phyloP scores from a whole-genome alignment of 306 rosid genomes.

The Boehmeria nivea region DNA sequence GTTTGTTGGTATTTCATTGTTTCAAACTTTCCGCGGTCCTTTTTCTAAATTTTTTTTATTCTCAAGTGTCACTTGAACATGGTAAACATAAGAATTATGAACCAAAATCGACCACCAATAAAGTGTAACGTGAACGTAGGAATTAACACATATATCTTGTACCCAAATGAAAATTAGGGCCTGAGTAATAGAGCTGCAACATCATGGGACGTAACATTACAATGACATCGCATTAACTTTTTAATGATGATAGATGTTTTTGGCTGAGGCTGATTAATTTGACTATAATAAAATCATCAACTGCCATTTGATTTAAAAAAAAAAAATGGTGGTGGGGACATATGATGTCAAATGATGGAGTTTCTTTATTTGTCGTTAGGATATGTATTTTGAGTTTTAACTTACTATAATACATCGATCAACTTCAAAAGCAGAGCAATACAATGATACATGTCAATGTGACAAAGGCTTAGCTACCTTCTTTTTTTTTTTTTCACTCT shows the following conservation, averaged over 20 bases:
- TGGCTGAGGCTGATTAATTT: constrained; percentile 13
- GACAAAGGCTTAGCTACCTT: constrained; percentile 1
- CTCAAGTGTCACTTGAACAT: no score
- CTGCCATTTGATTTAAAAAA: neutral
- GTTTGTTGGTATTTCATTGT: no score
- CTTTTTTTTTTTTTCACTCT: neutral
- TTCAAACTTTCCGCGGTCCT: no score
- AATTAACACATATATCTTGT: no score
- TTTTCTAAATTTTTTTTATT: no score
- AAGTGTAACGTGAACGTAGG: no score
- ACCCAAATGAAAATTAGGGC: no score
- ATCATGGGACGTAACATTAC: neutral
- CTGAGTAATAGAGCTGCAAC: neutral
- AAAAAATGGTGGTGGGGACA: constrained; percentile 4
- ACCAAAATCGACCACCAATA: no score
- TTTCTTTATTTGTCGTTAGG: constrained; percentile 16
- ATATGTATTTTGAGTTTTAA: neutral
- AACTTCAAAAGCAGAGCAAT: no score
- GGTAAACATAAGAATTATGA: no score
- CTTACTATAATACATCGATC: constrained; percentile 6
- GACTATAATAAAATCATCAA: constrained; percentile 3
- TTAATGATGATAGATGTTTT: neutral
- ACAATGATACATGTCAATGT: neutral
- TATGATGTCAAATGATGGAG: constrained; percentile 16
- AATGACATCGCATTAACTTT: no score